Evolutionary conservation across 805 yeast species (phyloP), one percentile per base, ranked within the genome.

Genomic region (Kodamaea jinghongensis): DNA sequence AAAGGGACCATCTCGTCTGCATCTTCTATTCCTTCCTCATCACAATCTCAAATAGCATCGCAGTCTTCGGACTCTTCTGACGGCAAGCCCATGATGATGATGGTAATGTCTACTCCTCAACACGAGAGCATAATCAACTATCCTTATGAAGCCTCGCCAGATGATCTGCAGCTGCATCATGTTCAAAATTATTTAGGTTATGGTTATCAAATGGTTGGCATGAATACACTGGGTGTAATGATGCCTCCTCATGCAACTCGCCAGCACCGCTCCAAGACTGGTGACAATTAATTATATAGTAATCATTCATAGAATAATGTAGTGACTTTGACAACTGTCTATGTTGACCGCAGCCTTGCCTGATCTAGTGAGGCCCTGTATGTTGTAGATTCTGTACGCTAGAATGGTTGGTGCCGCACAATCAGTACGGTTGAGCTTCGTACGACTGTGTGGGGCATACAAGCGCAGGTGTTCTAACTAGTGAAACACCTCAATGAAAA

Each of bases 101-200:
- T 63, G 67, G 54, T 62, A 58, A 64, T 68, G 70, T 66, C 72
- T 36, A 68, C 74, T 4, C 74, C 74, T 3, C 70, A 65, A 40
- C 71, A 65, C 44, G 65, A 58, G 25, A 53, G 51, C 38, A 46
- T 61, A 4, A 36, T 54, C 12, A 50, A 54, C 40, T 62, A 59
- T 41, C 52, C 54, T 2, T 38, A 49, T 27, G 57, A 51, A n/a
- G 38, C 41, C 3, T 49, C 56, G 3, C 52, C 31, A 26, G 29
- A 27, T 6, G 12, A 27, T 12, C 35, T 26, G 37, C 28, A 13
- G 28, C 23, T 20, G 23, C 23, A 20, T 8, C 23, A 20, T 20
- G 23, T 20, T 20, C 17, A 27, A n/a, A 22, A 32, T 27, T 38
- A 38, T 27, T 22, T 35, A 15, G 27, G 27, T 23, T 35, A 28